phyloP scores from a whole-genome alignment of 257 asterid species.

The Petunia secreta region DNA sequence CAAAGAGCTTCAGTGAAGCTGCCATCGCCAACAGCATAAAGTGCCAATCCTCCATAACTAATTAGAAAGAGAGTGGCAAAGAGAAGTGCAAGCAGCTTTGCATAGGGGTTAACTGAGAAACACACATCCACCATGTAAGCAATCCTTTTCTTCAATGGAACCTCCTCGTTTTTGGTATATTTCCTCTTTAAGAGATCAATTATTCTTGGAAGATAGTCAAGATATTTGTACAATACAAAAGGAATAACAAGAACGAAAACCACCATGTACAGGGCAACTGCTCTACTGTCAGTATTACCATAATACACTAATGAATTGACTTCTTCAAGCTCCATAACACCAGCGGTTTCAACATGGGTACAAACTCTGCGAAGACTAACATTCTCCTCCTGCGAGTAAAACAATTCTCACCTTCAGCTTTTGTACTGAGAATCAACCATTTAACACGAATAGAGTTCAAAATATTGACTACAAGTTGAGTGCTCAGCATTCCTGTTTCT shows the following conservation, averaged over 20 bases:
- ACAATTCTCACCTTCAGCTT: conserved; percentile 15
- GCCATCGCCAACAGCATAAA: conserved; percentile 90
- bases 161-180: conserved; percentile 69
- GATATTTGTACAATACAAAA: conserved; percentile 69
- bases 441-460: neutral
- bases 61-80: conserved; percentile 92
- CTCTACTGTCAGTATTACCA: conserved; percentile 57
- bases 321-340: conserved; percentile 44
- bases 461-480: conserved; percentile 11
- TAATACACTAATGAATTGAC: conserved; percentile 44
- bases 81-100: conserved; percentile 96
- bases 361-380: conserved; percentile 52
- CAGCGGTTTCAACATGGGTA: conserved; percentile 40
- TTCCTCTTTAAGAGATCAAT: conserved; percentile 52
- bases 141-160: conserved; percentile 82
- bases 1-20: conserved; percentile 92
- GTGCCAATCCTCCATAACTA: conserved; percentile 91
- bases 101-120: conserved; percentile 92
- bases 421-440: conserved; percentile 1
- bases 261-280: conserved; percentile 69
- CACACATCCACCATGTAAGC: conserved; percentile 93
- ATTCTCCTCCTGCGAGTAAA: conserved; percentile 70
- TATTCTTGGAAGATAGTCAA: conserved; percentile 71
- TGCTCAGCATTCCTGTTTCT: conserved; percentile 13
- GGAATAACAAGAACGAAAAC: conserved; percentile 70